A percentile compares a stretch with the other conserved stretches of the same genome.
Conservation (phyloP, 192 early-diverging fungal genomes). For the Phycomyces nitens region DNA sequence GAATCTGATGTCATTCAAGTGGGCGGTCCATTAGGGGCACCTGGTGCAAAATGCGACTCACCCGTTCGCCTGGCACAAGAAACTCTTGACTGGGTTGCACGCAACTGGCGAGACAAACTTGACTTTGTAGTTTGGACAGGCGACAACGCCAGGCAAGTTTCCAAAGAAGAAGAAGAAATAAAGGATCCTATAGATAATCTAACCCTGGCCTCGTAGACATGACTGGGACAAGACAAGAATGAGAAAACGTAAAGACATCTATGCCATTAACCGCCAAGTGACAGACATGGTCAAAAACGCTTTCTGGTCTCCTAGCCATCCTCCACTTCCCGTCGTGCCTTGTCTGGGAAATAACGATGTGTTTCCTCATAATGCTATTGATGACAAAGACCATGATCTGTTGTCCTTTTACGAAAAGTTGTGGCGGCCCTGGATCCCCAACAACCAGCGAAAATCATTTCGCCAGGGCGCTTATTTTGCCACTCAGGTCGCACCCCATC, state of each 20-base stretch:
- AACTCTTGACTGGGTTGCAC: conserved; percentile 51
- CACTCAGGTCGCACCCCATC: conserved; percentile 36
- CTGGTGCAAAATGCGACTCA: conserved; percentile 59
- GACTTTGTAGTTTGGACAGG: conserved; percentile 77
- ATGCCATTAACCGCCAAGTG: conserved; percentile 45
- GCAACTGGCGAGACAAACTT: conserved; percentile 35
- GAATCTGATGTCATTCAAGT: conserved; percentile 19
- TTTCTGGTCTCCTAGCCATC: conserved; percentile 28
- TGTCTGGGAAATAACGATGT: conserved; percentile 69
- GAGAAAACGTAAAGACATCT: conserved; percentile 51
- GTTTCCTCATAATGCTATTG: conserved; percentile 55
- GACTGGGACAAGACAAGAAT: conserved; percentile 54
- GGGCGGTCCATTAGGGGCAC: conserved; percentile 53
- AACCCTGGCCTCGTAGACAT: conserved; percentile 40
- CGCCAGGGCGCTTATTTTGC: conserved; percentile 58
- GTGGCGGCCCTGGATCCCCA: conserved; percentile 55
- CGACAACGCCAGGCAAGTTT: conserved; percentile 55
- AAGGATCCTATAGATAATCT: neutral
- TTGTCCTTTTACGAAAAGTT: conserved; percentile 40
- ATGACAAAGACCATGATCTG: conserved; percentile 10
- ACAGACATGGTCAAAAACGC: conserved; percentile 35
- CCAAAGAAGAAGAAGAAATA: neutral
- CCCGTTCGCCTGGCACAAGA: conserved; percentile 50
- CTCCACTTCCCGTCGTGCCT: conserved; percentile 42
- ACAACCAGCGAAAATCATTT: conserved; percentile 45